phyloP scores from a whole-genome alignment of 441 rosid species.

The Adansonia madagascariensis region DNA sequence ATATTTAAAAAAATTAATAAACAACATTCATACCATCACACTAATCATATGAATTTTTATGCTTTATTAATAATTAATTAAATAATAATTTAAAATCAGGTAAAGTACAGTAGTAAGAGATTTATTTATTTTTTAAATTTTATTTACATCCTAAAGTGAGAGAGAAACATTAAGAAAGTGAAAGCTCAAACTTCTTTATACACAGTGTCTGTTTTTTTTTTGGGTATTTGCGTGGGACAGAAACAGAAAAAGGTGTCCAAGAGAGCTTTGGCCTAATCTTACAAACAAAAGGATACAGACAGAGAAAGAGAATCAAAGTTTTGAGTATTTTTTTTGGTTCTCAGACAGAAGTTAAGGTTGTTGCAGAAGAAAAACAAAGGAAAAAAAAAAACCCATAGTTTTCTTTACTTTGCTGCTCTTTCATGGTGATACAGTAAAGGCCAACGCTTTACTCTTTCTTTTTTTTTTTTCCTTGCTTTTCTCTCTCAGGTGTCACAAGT shows the following conservation, averaged over 20 bases:
- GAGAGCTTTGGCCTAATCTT: conserved; percentile 20
- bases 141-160: too few species aligned
- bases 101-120: too few species aligned
- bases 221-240: conserved; percentile 6
- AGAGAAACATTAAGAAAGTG: too few species aligned
- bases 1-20: too few species aligned
- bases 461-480: too few species aligned
- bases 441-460: conserved; percentile 5
- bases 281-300: conserved; percentile 14
- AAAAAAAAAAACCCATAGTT: conserved; percentile 29
- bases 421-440: conserved; percentile 28
- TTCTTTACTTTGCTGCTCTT: conserved; percentile 26
- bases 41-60: too few species aligned
- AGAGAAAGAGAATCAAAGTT: conserved; percentile 19
- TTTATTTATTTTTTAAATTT: too few species aligned
- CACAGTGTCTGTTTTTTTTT: too few species aligned
- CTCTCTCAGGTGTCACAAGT: conserved; percentile 1
- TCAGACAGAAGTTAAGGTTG: conserved; percentile 24
- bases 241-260: conserved; percentile 11
- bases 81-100: too few species aligned
- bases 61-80: too few species aligned
- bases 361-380: conserved; percentile 19
- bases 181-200: too few species aligned
- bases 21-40: too few species aligned
- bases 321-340: background rate